Evolutionary conservation across 371 early-diverging fungal species (phyloP).

Genomic region (Haplosporangium sp.): DNA sequence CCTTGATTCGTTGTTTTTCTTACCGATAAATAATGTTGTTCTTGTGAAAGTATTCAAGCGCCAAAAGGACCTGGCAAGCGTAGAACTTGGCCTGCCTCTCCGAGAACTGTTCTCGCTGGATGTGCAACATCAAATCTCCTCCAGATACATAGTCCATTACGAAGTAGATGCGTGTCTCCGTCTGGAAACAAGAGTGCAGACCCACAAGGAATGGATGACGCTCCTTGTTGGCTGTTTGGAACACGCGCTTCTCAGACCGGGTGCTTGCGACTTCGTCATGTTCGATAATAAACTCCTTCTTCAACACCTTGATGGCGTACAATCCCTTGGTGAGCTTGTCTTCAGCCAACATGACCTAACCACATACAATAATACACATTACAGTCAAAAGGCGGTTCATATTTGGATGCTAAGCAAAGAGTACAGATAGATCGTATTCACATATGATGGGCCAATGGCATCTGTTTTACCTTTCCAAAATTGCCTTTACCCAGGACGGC

Average conservation of each 20-base stretch:
- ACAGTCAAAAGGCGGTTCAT: neutral
- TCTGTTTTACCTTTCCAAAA: slow-evolving; percentile 90
- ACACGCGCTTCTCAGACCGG: slow-evolving; percentile 92
- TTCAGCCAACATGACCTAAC: slow-evolving; percentile 93
- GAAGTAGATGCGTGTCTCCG: slow-evolving; percentile 93
- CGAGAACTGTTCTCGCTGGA: slow-evolving; percentile 86
- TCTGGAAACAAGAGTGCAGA: slow-evolving; percentile 97
- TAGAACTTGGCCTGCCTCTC: slow-evolving; percentile 96
- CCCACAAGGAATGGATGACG: slow-evolving; percentile 97
- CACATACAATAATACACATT: neutral
- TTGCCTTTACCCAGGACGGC: slow-evolving; percentile 97
- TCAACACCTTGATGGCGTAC: slow-evolving; percentile 98
- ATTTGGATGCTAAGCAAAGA: neutral
- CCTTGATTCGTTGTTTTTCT: neutral
- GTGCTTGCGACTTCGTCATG: slow-evolving; percentile 92
- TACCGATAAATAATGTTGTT: slow-evolving; percentile 94
- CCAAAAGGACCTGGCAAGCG: slow-evolving; percentile 96
- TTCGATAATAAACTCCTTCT: slow-evolving; percentile 94
- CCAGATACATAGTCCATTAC: slow-evolving; percentile 99
- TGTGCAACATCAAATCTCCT: slow-evolving; percentile 99
- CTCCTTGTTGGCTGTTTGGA: slow-evolving; percentile 86
- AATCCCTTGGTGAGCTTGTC: slow-evolving; percentile 80
- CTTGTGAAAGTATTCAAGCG: slow-evolving; percentile 96
- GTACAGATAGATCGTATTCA: neutral
- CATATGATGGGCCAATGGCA: neutral